phyloP scores from a whole-genome alignment of 106 monocot genomes.

The Agapanthus africanus region DNA sequence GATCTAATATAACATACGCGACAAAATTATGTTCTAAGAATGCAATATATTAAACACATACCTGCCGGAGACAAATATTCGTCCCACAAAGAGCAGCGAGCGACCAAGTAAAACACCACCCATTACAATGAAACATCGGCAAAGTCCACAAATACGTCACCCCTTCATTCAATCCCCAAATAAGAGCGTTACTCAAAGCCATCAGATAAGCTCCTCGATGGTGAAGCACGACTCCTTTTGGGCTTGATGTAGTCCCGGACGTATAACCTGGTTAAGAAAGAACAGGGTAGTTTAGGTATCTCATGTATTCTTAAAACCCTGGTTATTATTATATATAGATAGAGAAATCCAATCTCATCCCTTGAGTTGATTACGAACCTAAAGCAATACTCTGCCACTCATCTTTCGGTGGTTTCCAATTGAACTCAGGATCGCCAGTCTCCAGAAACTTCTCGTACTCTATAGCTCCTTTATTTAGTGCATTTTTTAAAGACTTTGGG shows the following conservation, averaged over 20 bases:
- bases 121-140: constrained; percentile 98
- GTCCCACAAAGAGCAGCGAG: constrained; percentile 91
- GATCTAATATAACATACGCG: too few relatives aligned
- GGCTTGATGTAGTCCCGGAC: constrained; percentile 90
- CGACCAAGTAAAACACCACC: constrained; percentile 86
- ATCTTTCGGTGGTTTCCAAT: constrained; percentile 80
- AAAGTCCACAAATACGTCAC: constrained; percentile 86
- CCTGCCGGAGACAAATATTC: constrained; percentile 93
- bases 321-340: too few relatives aligned
- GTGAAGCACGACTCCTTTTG: constrained; percentile 91
- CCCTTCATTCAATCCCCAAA: constrained; percentile 91
- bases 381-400: constrained; percentile 97
- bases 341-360: too few relatives aligned
- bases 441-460: constrained; percentile 85
- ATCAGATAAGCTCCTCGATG: constrained; percentile 95
- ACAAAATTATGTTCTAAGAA: too few relatives aligned
- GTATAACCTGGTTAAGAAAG: too few relatives aligned
- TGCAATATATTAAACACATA: too few relatives aligned
- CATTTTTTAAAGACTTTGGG: constrained; percentile 38
- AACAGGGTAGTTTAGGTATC: too few relatives aligned
- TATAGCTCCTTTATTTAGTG: constrained; percentile 67
- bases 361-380: too few relatives aligned
- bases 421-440: constrained; percentile 67
- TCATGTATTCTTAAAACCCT: too few relatives aligned
- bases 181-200: constrained; percentile 63